Percentiles rank a stretch among this genome's conserved stretches.
These are phyloP conservation scores for Phylloporus arenicola DNA, from an alignment of 768 basidiomycete genomes.

Conservation along the genomic window DNA sequence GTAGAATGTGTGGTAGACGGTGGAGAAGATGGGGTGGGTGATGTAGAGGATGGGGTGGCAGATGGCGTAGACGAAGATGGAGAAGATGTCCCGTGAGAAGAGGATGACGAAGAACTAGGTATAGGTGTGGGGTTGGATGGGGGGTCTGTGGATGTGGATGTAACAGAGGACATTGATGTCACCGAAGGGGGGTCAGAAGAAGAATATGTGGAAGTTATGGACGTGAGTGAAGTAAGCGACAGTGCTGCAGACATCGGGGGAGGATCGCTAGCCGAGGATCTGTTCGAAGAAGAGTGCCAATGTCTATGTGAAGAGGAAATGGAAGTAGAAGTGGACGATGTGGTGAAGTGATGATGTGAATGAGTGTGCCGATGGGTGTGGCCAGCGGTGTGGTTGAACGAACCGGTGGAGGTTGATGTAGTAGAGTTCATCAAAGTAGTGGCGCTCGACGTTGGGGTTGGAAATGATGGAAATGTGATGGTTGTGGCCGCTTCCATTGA, in stretches of 20 bases:
- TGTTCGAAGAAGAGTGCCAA: not conserved
- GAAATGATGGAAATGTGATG: conserved; percentile 5
- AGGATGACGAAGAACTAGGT: not conserved
- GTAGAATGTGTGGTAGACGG: not conserved
- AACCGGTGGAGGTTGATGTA: not conserved
- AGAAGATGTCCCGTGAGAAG: not conserved
- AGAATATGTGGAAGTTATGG: not conserved
- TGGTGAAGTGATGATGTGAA: not conserved
- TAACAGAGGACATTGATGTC: not conserved
- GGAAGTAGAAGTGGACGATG: not conserved
- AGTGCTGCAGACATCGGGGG: not conserved
- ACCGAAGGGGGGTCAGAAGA: not conserved
- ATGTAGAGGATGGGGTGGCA: not conserved
- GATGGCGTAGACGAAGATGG: not conserved
- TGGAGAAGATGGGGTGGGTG: not conserved
- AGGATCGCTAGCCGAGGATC: not conserved
- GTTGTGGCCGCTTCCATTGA: conserved; percentile 4
- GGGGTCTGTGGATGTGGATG: not conserved
- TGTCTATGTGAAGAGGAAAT: not conserved
- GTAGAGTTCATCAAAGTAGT: conserved; percentile 1
- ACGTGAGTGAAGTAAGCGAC: not conserved
- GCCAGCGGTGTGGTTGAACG: not conserved
- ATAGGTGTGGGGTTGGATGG: not conserved
- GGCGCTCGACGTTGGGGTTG: not conserved
- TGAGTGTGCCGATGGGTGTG: not conserved